Evolutionary conservation across 176 grass and related monocot genomes (phyloP).

Genomic region (Calamus simplicifolius): DNA sequence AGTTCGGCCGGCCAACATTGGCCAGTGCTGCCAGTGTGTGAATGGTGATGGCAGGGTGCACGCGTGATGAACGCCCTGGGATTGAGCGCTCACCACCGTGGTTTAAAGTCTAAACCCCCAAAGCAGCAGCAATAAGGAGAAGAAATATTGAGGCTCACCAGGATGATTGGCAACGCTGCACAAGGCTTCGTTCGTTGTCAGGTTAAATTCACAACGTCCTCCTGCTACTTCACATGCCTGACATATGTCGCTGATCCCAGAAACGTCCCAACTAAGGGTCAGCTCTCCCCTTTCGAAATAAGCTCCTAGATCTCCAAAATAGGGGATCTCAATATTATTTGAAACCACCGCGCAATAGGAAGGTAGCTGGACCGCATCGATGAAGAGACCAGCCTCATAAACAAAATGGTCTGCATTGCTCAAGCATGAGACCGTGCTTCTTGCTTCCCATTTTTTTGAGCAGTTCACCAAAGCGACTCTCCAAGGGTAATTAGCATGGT

Average conservation of each 20-base stretch:
- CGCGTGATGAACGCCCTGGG: too few species aligned
- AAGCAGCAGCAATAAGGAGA: not conserved
- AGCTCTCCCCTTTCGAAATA: slow-evolving; percentile 18
- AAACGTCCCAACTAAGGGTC: slow-evolving; percentile 7
- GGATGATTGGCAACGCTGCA: slow-evolving; percentile 5
- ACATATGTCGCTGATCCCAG: slow-evolving; percentile 18
- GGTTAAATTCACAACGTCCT: slow-evolving; percentile 24
- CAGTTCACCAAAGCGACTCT: slow-evolving; percentile 19
- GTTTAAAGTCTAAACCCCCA: too few species aligned
- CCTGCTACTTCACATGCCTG: slow-evolving; percentile 12
- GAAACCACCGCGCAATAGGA: slow-evolving; percentile 17
- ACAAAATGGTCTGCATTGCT: slow-evolving; percentile 10
- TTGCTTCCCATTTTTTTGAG: slow-evolving; percentile 12
- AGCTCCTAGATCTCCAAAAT: not conserved
- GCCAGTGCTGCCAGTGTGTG: too few species aligned
- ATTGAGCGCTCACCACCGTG: too few species aligned
- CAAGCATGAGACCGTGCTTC: slow-evolving; percentile 23
- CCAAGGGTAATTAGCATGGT: not conserved
- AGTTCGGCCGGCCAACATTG: too few species aligned
- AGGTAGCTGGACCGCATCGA: slow-evolving; percentile 25
- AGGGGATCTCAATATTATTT: slow-evolving; percentile 3
- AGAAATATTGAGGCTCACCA: slow-evolving; percentile 13
- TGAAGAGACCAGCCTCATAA: not conserved
- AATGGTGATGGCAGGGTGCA: too few species aligned
- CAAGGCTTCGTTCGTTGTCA: slow-evolving; percentile 13